phyloP scores from a whole-genome alignment of 208 protist genomes.

The Trypanosoma caninum region DNA sequence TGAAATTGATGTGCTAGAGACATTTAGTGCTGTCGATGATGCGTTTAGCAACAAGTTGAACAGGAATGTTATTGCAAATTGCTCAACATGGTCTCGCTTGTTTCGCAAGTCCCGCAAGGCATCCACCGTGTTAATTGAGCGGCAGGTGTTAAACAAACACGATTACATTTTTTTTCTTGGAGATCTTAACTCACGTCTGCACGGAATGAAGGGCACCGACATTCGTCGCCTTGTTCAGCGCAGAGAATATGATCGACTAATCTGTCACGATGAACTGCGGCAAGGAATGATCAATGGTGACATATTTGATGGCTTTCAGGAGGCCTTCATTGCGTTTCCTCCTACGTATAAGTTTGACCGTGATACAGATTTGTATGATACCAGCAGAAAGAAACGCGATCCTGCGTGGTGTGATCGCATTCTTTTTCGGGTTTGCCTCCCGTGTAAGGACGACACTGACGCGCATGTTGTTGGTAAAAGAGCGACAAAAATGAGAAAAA shows the following conservation, averaged over 20 bases:
- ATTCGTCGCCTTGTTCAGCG: conserved; percentile 32
- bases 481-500: neutral
- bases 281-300: conserved; percentile 69
- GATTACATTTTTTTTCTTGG: conserved; percentile 93
- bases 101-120: conserved; percentile 23
- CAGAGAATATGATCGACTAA: conserved; percentile 46
- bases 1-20: conserved; percentile 68
- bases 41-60: neutral
- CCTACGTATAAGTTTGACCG: conserved; percentile 92
- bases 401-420: conserved; percentile 90
- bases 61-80: conserved; percentile 20
- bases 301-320: conserved; percentile 85
- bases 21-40: conserved; percentile 39
- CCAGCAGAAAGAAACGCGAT: conserved; percentile 69
- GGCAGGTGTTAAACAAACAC: conserved; percentile 64
- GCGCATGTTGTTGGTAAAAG: neutral
- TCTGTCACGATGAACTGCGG: conserved; percentile 79
- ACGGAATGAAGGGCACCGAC: conserved; percentile 37
- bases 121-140: conserved; percentile 33
- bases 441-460: neutral
- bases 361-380: conserved; percentile 76
- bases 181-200: conserved; percentile 92
- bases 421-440: conserved; percentile 62
- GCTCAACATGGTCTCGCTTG: conserved; percentile 41
- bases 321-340: conserved; percentile 83